phyloP scores from a whole-genome alignment of 2,329 filamentous ascomycete species.

The Thielaviopsis euricoi region DNA sequence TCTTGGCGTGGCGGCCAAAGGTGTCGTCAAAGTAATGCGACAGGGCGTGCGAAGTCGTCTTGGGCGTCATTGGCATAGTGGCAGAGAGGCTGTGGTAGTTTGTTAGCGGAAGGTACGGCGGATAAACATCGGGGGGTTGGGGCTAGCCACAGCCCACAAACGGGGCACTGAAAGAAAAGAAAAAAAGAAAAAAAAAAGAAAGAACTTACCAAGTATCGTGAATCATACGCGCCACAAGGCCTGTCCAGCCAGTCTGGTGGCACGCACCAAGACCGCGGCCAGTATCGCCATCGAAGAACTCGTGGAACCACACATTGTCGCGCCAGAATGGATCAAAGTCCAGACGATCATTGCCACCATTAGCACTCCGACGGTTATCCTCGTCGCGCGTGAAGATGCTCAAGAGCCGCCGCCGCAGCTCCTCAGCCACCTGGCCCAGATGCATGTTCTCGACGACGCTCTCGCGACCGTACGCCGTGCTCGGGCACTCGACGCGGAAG shows the following conservation, averaged over 20 bases:
- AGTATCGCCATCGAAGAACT: conserved; percentile 89
- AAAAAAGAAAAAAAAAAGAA: not conserved
- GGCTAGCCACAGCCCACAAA: not conserved
- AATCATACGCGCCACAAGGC: conserved; percentile 88
- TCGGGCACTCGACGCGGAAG: conserved; percentile 78
- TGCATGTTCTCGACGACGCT: conserved; percentile 52
- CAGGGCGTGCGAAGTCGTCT: conserved; percentile 68
- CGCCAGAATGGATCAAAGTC: conserved; percentile 91
- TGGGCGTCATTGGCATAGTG: conserved; percentile 80
- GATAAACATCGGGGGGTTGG: not conserved
- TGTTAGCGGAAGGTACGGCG: not conserved
- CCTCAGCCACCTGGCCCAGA: conserved; percentile 82
- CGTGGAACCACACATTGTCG: conserved; percentile 86
- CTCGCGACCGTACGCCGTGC: conserved; percentile 2
- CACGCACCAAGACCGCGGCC: conserved; percentile 80
- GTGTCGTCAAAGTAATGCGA: conserved; percentile 93
- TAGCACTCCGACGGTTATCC: conserved; percentile 75
- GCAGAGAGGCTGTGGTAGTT: conserved; percentile 51
- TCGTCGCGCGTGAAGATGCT: conserved; percentile 77
- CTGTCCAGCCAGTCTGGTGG: conserved; percentile 95
- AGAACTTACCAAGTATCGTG: conserved; percentile 79
- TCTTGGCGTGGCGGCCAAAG: conserved; percentile 33
- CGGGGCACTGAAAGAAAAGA: not conserved
- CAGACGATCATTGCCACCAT: conserved; percentile 66
- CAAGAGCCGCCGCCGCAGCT: conserved; percentile 85